These are phyloP conservation scores for Hypericum perforatum DNA, from an alignment of 345 rosid species.

Conservation along the genomic window DNA sequence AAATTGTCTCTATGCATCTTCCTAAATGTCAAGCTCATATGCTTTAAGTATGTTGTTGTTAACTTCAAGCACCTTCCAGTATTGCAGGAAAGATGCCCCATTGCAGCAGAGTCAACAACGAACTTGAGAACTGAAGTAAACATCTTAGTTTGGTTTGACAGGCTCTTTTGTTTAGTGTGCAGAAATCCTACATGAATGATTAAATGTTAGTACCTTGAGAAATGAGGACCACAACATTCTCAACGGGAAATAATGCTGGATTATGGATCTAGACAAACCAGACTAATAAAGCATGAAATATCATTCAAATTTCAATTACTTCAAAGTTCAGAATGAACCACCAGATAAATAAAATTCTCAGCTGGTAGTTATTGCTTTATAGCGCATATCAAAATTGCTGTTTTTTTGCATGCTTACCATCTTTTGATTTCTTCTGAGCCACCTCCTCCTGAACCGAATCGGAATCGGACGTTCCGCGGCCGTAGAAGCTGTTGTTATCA, in stretches of 20 bases:
- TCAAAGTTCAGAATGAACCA: too few relatives aligned
- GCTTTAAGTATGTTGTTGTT: conserved; percentile 41
- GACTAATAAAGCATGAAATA: too few relatives aligned
- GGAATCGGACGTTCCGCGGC: conserved; percentile 14
- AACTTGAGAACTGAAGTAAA: conserved; percentile 61
- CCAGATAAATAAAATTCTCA: too few relatives aligned
- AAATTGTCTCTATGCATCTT: conserved; percentile 26
- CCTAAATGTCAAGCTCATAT: conserved; percentile 29
- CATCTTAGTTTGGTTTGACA: conserved; percentile 43
- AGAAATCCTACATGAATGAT: conserved; percentile 29
- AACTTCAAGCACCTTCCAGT: conserved; percentile 43
- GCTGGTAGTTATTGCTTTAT: too few relatives aligned
- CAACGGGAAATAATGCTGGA: too few relatives aligned
- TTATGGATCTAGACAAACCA: too few relatives aligned
- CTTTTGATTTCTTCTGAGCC: background rate
- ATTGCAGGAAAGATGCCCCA: conserved; percentile 38
- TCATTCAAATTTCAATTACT: too few relatives aligned
- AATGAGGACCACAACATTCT: background rate
- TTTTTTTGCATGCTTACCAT: too few relatives aligned
- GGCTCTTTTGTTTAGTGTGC: conserved; percentile 21
- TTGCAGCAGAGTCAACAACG: conserved; percentile 44
- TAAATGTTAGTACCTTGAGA: conserved; percentile 5
- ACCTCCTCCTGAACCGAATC: conserved; percentile 17
- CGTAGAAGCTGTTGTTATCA: conserved; percentile 20
- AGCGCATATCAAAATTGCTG: too few relatives aligned